Percentiles rank a stretch among this genome's conserved stretches.
phyloP scores from a whole-genome alignment of 202 grass and related monocot species.

The Alloteropsis angusta region DNA sequence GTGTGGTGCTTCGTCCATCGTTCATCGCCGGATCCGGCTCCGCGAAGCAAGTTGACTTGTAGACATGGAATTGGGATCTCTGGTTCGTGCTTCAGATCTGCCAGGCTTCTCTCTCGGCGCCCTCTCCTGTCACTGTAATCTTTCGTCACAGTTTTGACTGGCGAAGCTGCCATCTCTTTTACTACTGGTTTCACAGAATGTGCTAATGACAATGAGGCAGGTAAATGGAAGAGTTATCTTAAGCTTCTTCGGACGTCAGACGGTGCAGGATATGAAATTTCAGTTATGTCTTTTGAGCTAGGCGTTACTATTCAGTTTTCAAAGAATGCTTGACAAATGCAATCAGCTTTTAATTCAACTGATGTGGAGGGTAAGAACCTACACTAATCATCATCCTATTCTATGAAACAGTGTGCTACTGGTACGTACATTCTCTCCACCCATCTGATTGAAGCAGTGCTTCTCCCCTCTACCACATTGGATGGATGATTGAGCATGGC shows the following conservation, averaged over 20 bases:
- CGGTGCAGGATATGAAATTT: neutral
- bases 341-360: neutral
- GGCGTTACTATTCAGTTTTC: neutral
- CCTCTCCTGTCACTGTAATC: conserved; percentile 13
- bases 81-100: conserved; percentile 22
- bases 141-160: neutral
- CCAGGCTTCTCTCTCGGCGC: neutral
- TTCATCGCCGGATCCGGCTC: conserved; percentile 28
- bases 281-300: neutral
- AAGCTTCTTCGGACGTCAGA: neutral
- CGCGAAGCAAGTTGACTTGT: conserved; percentile 51
- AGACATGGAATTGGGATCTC: conserved; percentile 15
- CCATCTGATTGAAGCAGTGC: conserved; percentile 26
- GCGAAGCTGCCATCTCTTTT: neutral
- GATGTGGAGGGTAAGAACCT: neutral
- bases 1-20: conserved; percentile 5
- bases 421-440: conserved; percentile 14
- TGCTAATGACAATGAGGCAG: neutral
- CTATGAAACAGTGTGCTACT: neutral
- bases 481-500: conserved; percentile 18
- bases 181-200: neutral
- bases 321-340: neutral
- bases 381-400: neutral
- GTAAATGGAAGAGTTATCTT: neutral
- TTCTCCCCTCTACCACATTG: conserved; percentile 14